A percentile compares a stretch with the other conserved stretches of the same genome.
Conservation (phyloP, 768 basidiomycete genomes). For the Tephrocybe sp. region DNA sequence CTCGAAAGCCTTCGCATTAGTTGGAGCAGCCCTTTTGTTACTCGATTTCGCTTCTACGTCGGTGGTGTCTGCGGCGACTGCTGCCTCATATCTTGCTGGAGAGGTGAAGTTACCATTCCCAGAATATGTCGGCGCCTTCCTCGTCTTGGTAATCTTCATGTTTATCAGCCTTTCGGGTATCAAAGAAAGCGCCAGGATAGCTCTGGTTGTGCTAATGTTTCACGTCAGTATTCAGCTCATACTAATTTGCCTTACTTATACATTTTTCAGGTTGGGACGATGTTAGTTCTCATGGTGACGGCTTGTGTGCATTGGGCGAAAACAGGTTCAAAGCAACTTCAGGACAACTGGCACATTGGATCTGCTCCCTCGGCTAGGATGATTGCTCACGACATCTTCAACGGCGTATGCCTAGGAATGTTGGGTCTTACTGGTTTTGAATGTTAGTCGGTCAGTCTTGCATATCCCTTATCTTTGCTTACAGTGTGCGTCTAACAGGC, state of each 20-base stretch:
- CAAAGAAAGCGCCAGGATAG: slow-evolving; percentile 62
- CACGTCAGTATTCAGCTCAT: slow-evolving; percentile 44
- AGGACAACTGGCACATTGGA: slow-evolving; percentile 53
- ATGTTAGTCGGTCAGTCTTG: slow-evolving; percentile 38
- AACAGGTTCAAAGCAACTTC: slow-evolving; percentile 46
- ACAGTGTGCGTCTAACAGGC: slow-evolving; percentile 31
- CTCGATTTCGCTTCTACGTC: slow-evolving; percentile 71
- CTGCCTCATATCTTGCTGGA: slow-evolving; percentile 63
- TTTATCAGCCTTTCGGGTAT: slow-evolving; percentile 56
- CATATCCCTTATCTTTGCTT: neutral
- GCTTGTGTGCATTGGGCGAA: slow-evolving; percentile 51
- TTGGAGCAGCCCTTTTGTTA: slow-evolving; percentile 67
- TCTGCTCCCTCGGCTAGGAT: slow-evolving; percentile 26
- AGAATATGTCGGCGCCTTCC: slow-evolving; percentile 45
- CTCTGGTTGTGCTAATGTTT: slow-evolving; percentile 53
- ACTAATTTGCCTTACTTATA: neutral
- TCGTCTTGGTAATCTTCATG: slow-evolving; percentile 58
- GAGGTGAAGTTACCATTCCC: slow-evolving; percentile 63
- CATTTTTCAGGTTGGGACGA: slow-evolving; percentile 47
- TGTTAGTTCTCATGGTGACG: slow-evolving; percentile 53
- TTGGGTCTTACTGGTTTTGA: slow-evolving; percentile 73
- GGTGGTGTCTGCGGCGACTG: slow-evolving; percentile 74
- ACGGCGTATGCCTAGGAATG: slow-evolving; percentile 71
- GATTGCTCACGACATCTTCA: slow-evolving; percentile 51
- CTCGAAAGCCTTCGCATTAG: slow-evolving; percentile 58